Evolutionary conservation across 2,329 filamentous ascomycete species (phyloP).

Genomic region (Xylariomycetidae sp.): DNA sequence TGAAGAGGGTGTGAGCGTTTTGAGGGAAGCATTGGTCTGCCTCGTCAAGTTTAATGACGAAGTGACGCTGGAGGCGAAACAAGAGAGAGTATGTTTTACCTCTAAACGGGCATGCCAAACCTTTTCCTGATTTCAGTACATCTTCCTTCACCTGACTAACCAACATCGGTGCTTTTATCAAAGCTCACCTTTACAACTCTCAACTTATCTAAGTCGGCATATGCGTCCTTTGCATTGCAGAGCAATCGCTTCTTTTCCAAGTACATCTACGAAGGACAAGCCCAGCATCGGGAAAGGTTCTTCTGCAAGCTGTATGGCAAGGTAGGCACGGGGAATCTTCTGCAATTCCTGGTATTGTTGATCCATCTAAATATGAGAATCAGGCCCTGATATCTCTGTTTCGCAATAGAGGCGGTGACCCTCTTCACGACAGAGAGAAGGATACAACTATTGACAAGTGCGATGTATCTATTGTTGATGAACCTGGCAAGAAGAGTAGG

Average conservation of each 20-base stretch:
- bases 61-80: constrained; percentile 68
- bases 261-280: constrained; percentile 59
- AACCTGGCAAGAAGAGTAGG: constrained; percentile 65
- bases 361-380: constrained; percentile 1
- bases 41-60: constrained; percentile 76
- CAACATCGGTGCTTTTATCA: not conserved
- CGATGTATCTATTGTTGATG: constrained; percentile 69
- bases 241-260: constrained; percentile 66
- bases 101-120: not conserved
- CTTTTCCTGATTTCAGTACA: constrained; percentile 5
- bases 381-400: constrained; percentile 70
- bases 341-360: constrained; percentile 1
- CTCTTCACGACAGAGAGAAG: constrained; percentile 52
- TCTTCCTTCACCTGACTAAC: not conserved
- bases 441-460: constrained; percentile 70
- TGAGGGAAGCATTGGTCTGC: constrained; percentile 71
- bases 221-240: constrained; percentile 67
- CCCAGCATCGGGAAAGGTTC: constrained; percentile 55
- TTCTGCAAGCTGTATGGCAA: constrained; percentile 72
- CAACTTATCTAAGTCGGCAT: constrained; percentile 77
- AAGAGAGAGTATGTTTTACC: constrained; percentile 52
- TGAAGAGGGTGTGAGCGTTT: constrained; percentile 64
- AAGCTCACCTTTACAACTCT: constrained; percentile 70
- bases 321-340: constrained; percentile 32
- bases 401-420: constrained; percentile 60